These are phyloP conservation scores for Melampsora larici-populina DNA, from an alignment of 1,284 basidiomycete species.

Conservation along the genomic window DNA sequence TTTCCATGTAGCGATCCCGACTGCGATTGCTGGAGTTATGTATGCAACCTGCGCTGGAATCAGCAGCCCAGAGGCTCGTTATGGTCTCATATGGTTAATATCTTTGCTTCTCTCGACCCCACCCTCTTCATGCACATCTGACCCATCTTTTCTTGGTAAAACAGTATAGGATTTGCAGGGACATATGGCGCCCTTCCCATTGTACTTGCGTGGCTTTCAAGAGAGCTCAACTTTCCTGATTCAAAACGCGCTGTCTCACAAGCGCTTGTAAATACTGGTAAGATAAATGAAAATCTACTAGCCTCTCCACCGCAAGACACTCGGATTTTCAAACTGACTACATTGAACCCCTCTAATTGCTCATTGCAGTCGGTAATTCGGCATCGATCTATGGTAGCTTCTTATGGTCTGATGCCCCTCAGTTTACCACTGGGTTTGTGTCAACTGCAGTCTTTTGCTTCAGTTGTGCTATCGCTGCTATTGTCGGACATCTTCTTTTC, in stretches of 20 bases:
- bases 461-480: background rate
- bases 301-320: background rate
- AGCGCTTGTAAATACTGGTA: slow-evolving; percentile 54
- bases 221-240: slow-evolving; percentile 53
- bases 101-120: background rate
- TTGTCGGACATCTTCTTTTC: background rate
- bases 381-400: slow-evolving; percentile 58
- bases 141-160: background rate
- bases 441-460: slow-evolving; percentile 9
- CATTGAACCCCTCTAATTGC: slow-evolving; percentile 10
- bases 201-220: slow-evolving; percentile 55
- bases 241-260: slow-evolving; percentile 56
- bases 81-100: slow-evolving; percentile 24
- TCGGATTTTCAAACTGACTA: background rate
- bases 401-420: slow-evolving; percentile 55
- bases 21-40: slow-evolving; percentile 7
- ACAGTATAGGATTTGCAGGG: slow-evolving; percentile 55
- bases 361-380: slow-evolving; percentile 50
- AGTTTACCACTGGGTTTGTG: slow-evolving; percentile 17
- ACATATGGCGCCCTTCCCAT: slow-evolving; percentile 57
- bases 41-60: slow-evolving; percentile 21
- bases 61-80: slow-evolving; percentile 1
- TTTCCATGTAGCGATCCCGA: slow-evolving; percentile 21
- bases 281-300: background rate
- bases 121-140: background rate